Base-by-base conservation (phyloP, 345 rosid genomes). In the Orychophragmus violaceus region DNA sequence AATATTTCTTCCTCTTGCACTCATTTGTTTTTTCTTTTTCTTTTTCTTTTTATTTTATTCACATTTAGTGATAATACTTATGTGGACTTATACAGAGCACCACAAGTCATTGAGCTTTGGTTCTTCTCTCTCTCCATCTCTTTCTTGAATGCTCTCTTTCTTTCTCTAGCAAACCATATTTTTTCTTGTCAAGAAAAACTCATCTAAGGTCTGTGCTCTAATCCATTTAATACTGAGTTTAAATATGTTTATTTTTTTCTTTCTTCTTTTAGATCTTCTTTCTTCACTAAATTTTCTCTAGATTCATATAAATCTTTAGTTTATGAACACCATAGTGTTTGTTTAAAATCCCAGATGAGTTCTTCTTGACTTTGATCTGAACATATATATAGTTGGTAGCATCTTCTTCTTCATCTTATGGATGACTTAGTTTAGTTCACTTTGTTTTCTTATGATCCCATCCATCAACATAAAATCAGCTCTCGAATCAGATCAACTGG, bases 1-100 rank as follows among this genome's bases (percentile, higher is more conserved):
- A 21, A 12, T 58, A 4, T 65, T 45, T 37, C 10, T 65, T 59
- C 69, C 4, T 62, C 48, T 72, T 51, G 71, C 54, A 66, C 67
- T 58, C 71, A 65, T 49, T 58, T 70, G 44, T 54, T 65, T 49
- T 48, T 49, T 10, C 23, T 7, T 11, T 4, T 25, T 39, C 39
- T 30, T 58, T 65, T 66, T 50, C 50, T 62, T 28, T n/a, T 25
- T 39, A 30, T 30, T 58, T 65, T 66, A n/a, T 50, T 66, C 30
- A 37, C 9, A 41, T 73, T 42, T 49, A 50, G 68, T 66, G 77
- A 66, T 73, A 66, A 66, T 66, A 73, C 68, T 21, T 73, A 59
- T 66, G 77, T 59, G 77, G 77, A 66, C 77, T 73, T 73, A 66
- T 73, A 24, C 66, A 49, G 24, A 73, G 66, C 68, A 66, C 72